Base-by-base conservation (phyloP, 1,284 basidiomycete species). In the Stygiomarasmius scandens region DNA sequence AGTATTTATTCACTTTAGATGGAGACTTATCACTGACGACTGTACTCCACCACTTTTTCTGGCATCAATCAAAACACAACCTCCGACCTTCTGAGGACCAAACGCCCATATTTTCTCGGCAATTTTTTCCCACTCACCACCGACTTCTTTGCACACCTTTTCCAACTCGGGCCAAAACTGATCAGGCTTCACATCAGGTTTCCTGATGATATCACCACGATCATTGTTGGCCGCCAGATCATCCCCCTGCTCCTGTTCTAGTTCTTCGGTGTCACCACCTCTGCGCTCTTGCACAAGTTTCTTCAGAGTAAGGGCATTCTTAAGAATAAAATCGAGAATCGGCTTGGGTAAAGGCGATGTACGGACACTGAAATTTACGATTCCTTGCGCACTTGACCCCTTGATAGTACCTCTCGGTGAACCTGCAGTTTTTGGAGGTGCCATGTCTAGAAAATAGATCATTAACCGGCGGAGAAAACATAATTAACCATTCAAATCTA, bases 21-120 rank as follows among this genome's bases (percentile, higher is more conserved):
- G 41, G 50, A 46, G 41, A 46, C 57, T 20, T 57, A 12, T 19
- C n/a, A 77, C 87, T 70, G 61, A 89, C 87, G 87, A 90, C 59
- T 73, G 76, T 54, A 71, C 67, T 55, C 68, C 49, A 22, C 66
- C 66, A 45, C 75, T 72, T 59, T 79, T 76, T 57, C 88, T 78
- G 14, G 76, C 69, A 73, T 98, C 96, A 11, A 98, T 77, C 6
- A 99, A 75, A 14, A 99, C 67, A 70, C 96, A 98, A 3, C 93
- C 87, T 0, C 96, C 96, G 19, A 91, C 85, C 53, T 86, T 77
- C 62, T 92, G 90, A 0, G 97, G 96, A 0, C 97, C 97, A 72
- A 98, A 96, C 14, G 92, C 86, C 91, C 95, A 96, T 1, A 97
- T 84, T 55, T 78, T 82, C 49, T 94, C 89, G 0, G 78, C 81